These are phyloP conservation scores for Leptoxyphium fumago DNA, from an alignment of 2,329 filamentous ascomycete genomes.

Conservation along the genomic window DNA sequence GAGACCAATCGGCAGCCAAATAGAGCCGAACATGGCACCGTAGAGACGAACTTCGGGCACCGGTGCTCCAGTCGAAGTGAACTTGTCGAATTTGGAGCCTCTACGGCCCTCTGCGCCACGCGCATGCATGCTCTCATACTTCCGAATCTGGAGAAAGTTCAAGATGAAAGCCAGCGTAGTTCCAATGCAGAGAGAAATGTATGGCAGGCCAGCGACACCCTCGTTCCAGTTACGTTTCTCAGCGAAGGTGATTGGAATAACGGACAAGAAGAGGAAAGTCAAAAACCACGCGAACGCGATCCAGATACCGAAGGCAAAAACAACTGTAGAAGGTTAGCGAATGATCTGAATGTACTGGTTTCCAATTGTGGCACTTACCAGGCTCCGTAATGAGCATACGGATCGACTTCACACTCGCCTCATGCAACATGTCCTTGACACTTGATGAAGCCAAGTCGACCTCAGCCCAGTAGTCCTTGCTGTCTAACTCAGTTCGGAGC, in stretches of 20 bases:
- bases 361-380: neutral
- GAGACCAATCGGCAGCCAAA: conserved; percentile 35
- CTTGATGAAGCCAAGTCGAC: conserved; percentile 38
- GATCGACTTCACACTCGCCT: conserved; percentile 37
- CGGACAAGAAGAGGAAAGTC: conserved; percentile 39
- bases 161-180: conserved; percentile 33
- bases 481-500: conserved; percentile 32
- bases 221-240: conserved; percentile 40
- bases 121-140: conserved; percentile 24
- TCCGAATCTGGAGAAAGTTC: conserved; percentile 37
- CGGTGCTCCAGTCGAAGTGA: conserved; percentile 19
- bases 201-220: conserved; percentile 34
- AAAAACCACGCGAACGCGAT: conserved; percentile 40
- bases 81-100: conserved; percentile 21
- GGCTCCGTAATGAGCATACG: conserved; percentile 36
- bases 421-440: conserved; percentile 31
- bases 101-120: neutral
- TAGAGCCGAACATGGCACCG: conserved; percentile 33
- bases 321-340: conserved; percentile 18
- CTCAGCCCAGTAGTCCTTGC: conserved; percentile 34
- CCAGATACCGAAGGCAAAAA: conserved; percentile 37
- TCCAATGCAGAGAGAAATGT: conserved; percentile 36
- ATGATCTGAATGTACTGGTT: neutral
- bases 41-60: conserved; percentile 34
- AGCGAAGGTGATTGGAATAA: conserved; percentile 35